Percentiles rank a stretch among this genome's conserved stretches.
phyloP scores from a whole-genome alignment of 2,329 filamentous ascomycete species.

The Botryotinia narcissicola region DNA sequence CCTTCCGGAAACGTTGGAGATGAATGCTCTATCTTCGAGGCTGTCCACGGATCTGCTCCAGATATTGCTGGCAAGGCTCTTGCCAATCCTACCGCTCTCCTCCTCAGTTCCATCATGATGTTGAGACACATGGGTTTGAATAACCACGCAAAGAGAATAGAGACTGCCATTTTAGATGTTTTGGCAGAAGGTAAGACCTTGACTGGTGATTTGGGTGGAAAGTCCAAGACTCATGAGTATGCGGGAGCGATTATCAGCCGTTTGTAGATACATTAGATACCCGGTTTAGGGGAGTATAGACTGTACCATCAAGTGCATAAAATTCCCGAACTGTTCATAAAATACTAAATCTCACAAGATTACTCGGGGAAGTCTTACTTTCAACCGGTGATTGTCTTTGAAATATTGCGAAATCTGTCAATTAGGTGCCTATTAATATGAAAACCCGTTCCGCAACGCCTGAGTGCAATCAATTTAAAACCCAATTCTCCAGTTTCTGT shows the following conservation, averaged over 20 bases:
- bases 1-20: conserved; percentile 98
- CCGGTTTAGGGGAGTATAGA: conserved; percentile 31
- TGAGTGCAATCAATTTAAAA: not conserved
- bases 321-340: conserved; percentile 11
- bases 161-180: conserved; percentile 92
- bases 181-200: conserved; percentile 94
- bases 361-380: not conserved
- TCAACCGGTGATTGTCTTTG: not conserved
- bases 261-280: conserved; percentile 39
- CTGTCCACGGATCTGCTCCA: conserved; percentile 94
- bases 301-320: conserved; percentile 33
- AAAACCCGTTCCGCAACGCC: not conserved
- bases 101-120: conserved; percentile 99
- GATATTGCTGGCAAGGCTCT: conserved; percentile 95
- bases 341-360: conserved; percentile 30
- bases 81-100: conserved; percentile 94
- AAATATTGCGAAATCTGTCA: not conserved
- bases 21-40: conserved; percentile 99
- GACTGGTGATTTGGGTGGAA: conserved; percentile 94
- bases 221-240: conserved; percentile 94
- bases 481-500: not conserved
- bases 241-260: conserved; percentile 78
- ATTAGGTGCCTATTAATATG: not conserved
- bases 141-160: conserved; percentile 81
- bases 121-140: conserved; percentile 94